Conservation (phyloP, 345 rosid species). For the Citrus maxima region DNA sequence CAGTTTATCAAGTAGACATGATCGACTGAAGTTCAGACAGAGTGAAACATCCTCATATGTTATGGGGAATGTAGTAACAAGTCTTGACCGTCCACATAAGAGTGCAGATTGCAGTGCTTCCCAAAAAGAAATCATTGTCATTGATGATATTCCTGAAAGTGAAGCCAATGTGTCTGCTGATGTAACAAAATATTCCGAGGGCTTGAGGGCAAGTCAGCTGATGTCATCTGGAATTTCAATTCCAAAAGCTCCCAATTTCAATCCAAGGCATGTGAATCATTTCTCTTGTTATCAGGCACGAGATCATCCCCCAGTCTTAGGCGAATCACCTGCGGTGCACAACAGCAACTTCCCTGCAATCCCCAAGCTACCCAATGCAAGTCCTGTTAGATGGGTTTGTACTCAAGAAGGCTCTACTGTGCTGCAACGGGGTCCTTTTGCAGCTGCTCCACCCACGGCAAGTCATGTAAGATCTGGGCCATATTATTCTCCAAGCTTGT, state of each 20-base stretch:
- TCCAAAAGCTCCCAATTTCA: constrained; percentile 19
- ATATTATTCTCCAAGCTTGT: constrained; percentile 42
- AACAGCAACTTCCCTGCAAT: constrained; percentile 18
- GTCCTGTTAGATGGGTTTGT: constrained; percentile 39
- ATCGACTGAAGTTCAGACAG: constrained; percentile 21
- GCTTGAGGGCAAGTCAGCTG: constrained; percentile 17
- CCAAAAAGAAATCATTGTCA: constrained; percentile 43
- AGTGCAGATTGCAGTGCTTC: constrained; percentile 26
- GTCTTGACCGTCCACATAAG: constrained; percentile 15
- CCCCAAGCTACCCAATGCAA: constrained; percentile 29
- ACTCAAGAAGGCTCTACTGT: constrained; percentile 31
- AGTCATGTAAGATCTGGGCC: constrained; percentile 31
- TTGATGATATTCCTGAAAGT: constrained; percentile 47
- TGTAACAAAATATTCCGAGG: constrained; percentile 19
- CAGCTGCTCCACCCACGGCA: constrained; percentile 31
- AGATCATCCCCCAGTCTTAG: constrained; percentile 18
- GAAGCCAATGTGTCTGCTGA: constrained; percentile 19
- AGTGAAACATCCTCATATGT: constrained; percentile 11
- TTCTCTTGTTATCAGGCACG: constrained; percentile 34
- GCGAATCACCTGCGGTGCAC: constrained; percentile 17
- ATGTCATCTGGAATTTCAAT: constrained; percentile 27
- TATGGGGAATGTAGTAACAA: constrained; percentile 12
- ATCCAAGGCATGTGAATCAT: constrained; percentile 19
- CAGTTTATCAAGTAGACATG: constrained; percentile 16
- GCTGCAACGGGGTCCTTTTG: constrained; percentile 33